Conservation (phyloP, 2,329 filamentous ascomycete species). For the Colletotrichum simmondsii region DNA sequence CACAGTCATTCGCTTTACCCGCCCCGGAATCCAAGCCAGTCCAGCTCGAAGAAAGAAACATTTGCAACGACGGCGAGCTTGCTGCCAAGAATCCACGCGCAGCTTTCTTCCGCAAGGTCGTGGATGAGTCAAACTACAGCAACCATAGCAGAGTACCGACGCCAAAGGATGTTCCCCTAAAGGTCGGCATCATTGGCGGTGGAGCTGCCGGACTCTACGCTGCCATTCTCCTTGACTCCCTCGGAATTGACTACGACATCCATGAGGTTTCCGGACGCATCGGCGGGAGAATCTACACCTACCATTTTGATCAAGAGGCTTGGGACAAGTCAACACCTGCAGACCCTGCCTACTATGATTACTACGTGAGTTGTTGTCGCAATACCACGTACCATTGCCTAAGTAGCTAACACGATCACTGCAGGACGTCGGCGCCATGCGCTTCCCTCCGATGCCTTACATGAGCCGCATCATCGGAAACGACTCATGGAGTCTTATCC, state of each 20-base stretch:
- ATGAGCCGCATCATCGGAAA: slow-evolving; percentile 41
- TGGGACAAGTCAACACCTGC: slow-evolving; percentile 36
- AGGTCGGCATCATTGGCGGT: slow-evolving; percentile 50
- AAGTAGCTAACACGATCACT: background rate
- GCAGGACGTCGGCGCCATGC: slow-evolving; percentile 53
- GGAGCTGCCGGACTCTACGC: slow-evolving; percentile 48
- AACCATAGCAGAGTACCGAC: slow-evolving; percentile 31
- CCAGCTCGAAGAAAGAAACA: slow-evolving; percentile 6
- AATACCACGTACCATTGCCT: background rate
- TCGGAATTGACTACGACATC: slow-evolving; percentile 49
- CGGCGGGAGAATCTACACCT: slow-evolving; percentile 50
- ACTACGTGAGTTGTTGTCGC: slow-evolving; percentile 39
- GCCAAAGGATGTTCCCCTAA: slow-evolving; percentile 33
- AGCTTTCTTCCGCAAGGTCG: slow-evolving; percentile 35
- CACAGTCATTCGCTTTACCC: slow-evolving; percentile 30
- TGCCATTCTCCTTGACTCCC: slow-evolving; percentile 45
- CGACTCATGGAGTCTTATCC: slow-evolving; percentile 36
- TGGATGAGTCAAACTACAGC: slow-evolving; percentile 31
- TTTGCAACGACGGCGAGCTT: slow-evolving; percentile 34
- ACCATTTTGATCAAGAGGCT: slow-evolving; percentile 42
- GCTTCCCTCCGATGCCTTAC: slow-evolving; percentile 48
- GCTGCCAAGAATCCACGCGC: slow-evolving; percentile 35
- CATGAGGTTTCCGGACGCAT: slow-evolving; percentile 46
- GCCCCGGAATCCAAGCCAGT: background rate
- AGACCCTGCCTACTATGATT: slow-evolving; percentile 42